Conservation (phyloP, 208 protist species). For the Phytomonas francai region DNA sequence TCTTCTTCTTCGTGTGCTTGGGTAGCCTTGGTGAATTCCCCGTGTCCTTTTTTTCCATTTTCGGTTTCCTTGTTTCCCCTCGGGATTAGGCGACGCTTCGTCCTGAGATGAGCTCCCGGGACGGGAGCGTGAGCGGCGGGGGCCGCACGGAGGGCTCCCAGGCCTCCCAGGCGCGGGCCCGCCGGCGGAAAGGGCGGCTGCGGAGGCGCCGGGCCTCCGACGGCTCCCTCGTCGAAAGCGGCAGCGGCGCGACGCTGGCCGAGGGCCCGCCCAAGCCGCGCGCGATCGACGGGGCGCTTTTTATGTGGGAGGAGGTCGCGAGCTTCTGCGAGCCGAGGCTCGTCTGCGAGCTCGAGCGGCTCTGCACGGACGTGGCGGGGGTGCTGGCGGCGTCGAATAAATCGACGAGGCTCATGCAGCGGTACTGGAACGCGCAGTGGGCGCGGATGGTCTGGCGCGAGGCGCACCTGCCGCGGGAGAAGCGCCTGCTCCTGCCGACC, state of each 20-base stretch:
- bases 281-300: slow-evolving; percentile 31
- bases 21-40: slow-evolving; percentile 4
- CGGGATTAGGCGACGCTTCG: background rate
- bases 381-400: slow-evolving; percentile 30
- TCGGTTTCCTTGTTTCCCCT: slow-evolving; percentile 14
- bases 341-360: slow-evolving; percentile 40
- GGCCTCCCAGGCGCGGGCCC: too few species aligned
- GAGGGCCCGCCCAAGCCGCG: slow-evolving; percentile 13
- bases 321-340: slow-evolving; percentile 40
- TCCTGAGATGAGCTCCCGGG: background rate
- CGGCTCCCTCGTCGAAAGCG: background rate
- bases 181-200: too few species aligned
- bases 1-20: slow-evolving; percentile 6
- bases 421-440: slow-evolving; percentile 82
- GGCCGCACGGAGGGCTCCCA: too few species aligned
- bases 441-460: slow-evolving; percentile 52
- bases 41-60: background rate
- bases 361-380: slow-evolving; percentile 38
- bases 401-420: slow-evolving; percentile 52
- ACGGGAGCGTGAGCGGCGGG: background rate
- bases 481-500: slow-evolving; percentile 26
- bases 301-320: slow-evolving; percentile 68
- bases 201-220: too few species aligned
- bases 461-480: slow-evolving; percentile 22
- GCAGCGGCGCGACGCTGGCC: background rate